Base-by-base conservation (phyloP, 805 yeast genomes). In the Huiozyma naganishii region DNA sequence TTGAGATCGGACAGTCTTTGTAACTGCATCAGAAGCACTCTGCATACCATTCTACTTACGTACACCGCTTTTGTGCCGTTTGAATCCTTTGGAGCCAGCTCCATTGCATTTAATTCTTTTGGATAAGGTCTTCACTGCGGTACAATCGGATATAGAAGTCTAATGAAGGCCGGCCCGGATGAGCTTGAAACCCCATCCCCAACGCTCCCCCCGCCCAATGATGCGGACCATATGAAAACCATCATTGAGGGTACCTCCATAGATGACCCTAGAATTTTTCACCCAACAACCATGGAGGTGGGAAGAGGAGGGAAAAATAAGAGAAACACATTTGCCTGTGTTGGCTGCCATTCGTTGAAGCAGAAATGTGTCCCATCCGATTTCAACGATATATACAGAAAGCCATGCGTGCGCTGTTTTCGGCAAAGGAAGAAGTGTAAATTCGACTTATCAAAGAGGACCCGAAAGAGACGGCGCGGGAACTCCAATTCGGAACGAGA, bases 361-460 rank as follows among this genome's bases (percentile, higher is more conserved):
- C 95, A 88, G 32, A 78, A 82, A 52, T 88, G 97, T 62, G 77
- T 82, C 6, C 92, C 95, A 0, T 68, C 80, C 60, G 69, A 36
- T 44, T 32, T 42, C 6, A 43, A 53, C 32, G 57, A 67, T 29
- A 74, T 80, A 45, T 79, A 79, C 7, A 60, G 69, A 2, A 79
- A 82, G 3, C 77, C 89, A 0, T 88, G 97, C 62, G 64, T 73
- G 9, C 70, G 96, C 36, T 88, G 97, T 56, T 48, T 74, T 27
- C 83, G 78, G 57, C 70, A 81, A 29, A 71, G 73, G 36, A 70
- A 78, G 48, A 61, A 61, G 32, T 88, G 97, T 64, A 79, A 77
- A 47, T 77, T 82, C 43, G 87, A 84, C 51, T 55, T 76, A 11
- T 71, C 75, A 12, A 83, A 77, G 42, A 66, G 79, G 7, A 69